Evolutionary conservation across 2,329 filamentous ascomycete species (phyloP).

Genomic region (Cadophora sp.): DNA sequence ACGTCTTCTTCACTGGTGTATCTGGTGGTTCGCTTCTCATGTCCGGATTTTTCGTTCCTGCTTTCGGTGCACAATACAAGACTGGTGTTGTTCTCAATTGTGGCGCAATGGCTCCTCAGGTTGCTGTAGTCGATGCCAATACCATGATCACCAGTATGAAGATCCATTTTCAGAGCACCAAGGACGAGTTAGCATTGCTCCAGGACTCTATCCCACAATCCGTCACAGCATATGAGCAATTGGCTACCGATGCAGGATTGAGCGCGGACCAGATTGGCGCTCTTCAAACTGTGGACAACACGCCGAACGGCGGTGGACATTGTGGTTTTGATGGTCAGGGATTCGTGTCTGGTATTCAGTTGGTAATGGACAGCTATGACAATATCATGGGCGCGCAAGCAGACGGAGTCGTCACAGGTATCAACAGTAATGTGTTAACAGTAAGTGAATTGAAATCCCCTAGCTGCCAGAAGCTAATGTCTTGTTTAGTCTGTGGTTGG

Average conservation of each 20-base stretch:
- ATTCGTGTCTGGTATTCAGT: conserved; percentile 62
- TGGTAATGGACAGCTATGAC: conserved; percentile 59
- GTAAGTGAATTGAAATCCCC: conserved; percentile 25
- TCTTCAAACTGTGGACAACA: conserved; percentile 63
- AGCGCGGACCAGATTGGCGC: conserved; percentile 52
- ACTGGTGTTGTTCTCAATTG: conserved; percentile 62
- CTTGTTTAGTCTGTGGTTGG: conserved; percentile 35
- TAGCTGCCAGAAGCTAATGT: conserved; percentile 16
- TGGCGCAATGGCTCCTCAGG: conserved; percentile 60
- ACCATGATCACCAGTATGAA: conserved; percentile 53
- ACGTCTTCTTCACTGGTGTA: conserved; percentile 64
- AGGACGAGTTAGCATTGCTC: conserved; percentile 55
- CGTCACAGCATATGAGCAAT: conserved; percentile 57
- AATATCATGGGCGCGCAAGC: conserved; percentile 58
- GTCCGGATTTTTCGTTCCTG: conserved; percentile 63
- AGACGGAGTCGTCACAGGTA: conserved; percentile 55
- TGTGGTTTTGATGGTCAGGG: conserved; percentile 62
- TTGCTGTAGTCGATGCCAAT: conserved; percentile 52
- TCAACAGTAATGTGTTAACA: conserved; percentile 54
- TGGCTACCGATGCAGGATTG: conserved; percentile 53
- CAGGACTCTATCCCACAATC: conserved; percentile 58
- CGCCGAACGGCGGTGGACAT: conserved; percentile 61
- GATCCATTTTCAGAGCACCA: conserved; percentile 63
- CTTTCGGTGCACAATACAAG: conserved; percentile 46
- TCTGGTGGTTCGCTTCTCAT: conserved; percentile 61